phyloP scores from a whole-genome alignment of 768 basidiomycete genomes.

The Leccinum pellstonianum region DNA sequence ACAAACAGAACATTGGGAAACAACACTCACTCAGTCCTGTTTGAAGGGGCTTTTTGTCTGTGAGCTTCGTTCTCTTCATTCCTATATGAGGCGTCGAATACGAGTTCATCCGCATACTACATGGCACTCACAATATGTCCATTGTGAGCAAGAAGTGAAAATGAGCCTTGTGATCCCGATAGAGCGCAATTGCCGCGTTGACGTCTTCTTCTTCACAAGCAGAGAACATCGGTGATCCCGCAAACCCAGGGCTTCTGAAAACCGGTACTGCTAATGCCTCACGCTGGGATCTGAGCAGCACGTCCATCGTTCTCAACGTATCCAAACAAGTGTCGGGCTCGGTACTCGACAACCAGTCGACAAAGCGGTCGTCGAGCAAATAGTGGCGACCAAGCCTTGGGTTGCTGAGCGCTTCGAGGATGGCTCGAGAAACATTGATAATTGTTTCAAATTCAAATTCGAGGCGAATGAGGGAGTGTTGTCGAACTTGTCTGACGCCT shows the following conservation, averaged over 20 bases:
- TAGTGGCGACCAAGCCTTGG: not conserved
- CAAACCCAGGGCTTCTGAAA: not conserved
- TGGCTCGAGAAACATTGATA: constrained; percentile 4
- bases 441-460: constrained; percentile 8
- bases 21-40: not conserved
- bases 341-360: constrained; percentile 3
- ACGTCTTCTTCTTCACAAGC: not conserved
- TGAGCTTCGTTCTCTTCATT: not conserved
- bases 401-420: constrained; percentile 1
- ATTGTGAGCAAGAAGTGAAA: constrained; percentile 14
- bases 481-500: constrained; percentile 1
- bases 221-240: not conserved
- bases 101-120: not conserved
- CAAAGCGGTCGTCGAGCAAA: constrained; percentile 5
- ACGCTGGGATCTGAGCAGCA: not conserved
- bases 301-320: constrained; percentile 1
- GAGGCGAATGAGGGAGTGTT: constrained; percentile 8
- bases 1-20: too few relatives aligned
- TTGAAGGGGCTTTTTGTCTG: not conserved
- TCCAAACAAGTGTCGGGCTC: constrained; percentile 9
- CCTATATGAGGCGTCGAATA: not conserved
- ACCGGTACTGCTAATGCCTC: not conserved
- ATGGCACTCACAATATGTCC: constrained; percentile 11
- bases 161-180: constrained; percentile 1
- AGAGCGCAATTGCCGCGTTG: not conserved